Conservation (phyloP, 1,139 yeast genomes). For the Taphrina pruni region DNA sequence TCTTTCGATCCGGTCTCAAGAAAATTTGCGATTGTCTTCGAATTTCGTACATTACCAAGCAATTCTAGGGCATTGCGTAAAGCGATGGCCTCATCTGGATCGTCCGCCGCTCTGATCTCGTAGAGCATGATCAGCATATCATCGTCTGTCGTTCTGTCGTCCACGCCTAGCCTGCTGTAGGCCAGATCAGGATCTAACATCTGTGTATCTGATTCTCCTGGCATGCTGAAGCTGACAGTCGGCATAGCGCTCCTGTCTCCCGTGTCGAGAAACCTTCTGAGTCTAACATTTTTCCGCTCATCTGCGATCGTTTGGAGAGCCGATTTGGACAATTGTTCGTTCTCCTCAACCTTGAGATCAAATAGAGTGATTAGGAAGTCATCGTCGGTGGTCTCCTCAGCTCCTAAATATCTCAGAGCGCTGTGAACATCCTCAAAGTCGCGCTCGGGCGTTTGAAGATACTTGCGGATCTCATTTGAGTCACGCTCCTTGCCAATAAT, state of each 20-base stretch:
- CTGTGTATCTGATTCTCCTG: constrained; percentile 17
- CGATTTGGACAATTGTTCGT: constrained; percentile 42
- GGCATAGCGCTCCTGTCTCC: constrained; percentile 34
- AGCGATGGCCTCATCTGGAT: constrained; percentile 49
- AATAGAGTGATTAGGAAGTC: constrained; percentile 76
- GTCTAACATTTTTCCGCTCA: constrained; percentile 28
- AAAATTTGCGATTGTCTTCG: constrained; percentile 47
- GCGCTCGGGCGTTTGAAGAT: constrained; percentile 48
- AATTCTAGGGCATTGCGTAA: constrained; percentile 60
- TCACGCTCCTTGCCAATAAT: constrained; percentile 64
- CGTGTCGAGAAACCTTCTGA: constrained; percentile 31
- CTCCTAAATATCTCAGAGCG: constrained; percentile 68
- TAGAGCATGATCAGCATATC: constrained; percentile 38
- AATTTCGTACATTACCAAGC: constrained; percentile 57
- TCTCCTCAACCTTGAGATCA: constrained; percentile 65
- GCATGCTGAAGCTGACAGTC: constrained; percentile 2
- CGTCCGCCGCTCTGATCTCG: constrained; percentile 39
- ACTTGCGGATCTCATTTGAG: constrained; percentile 54
- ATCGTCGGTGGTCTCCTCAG: constrained; percentile 72
- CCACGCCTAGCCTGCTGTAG: constrained; percentile 36
- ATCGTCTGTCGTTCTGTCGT: constrained; percentile 37
- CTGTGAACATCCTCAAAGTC: constrained; percentile 56
- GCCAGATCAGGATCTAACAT: constrained; percentile 39
- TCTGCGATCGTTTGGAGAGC: constrained; percentile 41
- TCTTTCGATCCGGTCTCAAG: constrained; percentile 47